Evolutionary conservation across 2,329 filamentous ascomycete species (phyloP).

Genomic region (Aspergillus phoenicis): DNA sequence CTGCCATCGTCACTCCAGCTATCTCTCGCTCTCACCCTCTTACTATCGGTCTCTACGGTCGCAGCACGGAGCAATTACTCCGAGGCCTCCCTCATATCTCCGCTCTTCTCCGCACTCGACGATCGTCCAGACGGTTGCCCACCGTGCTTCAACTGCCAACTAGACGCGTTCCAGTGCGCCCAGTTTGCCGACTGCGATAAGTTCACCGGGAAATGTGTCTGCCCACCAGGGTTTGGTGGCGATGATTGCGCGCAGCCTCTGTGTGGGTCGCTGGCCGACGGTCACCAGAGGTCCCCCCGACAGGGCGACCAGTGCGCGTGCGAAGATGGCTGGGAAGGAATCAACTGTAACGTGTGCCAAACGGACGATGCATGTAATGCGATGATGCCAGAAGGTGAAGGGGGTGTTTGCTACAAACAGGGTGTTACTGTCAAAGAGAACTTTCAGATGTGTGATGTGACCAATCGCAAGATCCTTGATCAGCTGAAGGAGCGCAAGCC

Average conservation of each 20-base stretch:
- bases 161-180: slow-evolving; percentile 86
- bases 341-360: slow-evolving; percentile 97
- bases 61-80: slow-evolving; percentile 56
- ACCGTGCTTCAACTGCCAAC: slow-evolving; percentile 91
- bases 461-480: slow-evolving; percentile 88
- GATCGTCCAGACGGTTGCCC: slow-evolving; percentile 62
- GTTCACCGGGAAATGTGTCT: slow-evolving; percentile 89
- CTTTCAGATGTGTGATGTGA: slow-evolving; percentile 97
- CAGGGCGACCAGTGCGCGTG: slow-evolving; percentile 75
- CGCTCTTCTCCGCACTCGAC: slow-evolving; percentile 70
- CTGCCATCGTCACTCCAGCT: slow-evolving; percentile 26
- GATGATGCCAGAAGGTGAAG: slow-evolving; percentile 79
- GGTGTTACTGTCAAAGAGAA: slow-evolving; percentile 91
- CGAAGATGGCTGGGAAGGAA: slow-evolving; percentile 89
- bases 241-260: slow-evolving; percentile 91
- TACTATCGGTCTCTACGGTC: slow-evolving; percentile 24
- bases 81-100: slow-evolving; percentile 62
- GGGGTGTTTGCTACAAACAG: slow-evolving; percentile 88
- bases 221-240: slow-evolving; percentile 88
- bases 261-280: slow-evolving; percentile 84
- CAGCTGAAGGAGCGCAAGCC: slow-evolving; percentile 82
- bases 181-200: slow-evolving; percentile 89
- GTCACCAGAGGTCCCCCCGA: slow-evolving; percentile 75
- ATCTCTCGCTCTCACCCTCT: slow-evolving; percentile 30
- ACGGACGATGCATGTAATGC: slow-evolving; percentile 81